Base-by-base conservation (phyloP, 1,284 basidiomycete species). In the Peniophora sp. region DNA sequence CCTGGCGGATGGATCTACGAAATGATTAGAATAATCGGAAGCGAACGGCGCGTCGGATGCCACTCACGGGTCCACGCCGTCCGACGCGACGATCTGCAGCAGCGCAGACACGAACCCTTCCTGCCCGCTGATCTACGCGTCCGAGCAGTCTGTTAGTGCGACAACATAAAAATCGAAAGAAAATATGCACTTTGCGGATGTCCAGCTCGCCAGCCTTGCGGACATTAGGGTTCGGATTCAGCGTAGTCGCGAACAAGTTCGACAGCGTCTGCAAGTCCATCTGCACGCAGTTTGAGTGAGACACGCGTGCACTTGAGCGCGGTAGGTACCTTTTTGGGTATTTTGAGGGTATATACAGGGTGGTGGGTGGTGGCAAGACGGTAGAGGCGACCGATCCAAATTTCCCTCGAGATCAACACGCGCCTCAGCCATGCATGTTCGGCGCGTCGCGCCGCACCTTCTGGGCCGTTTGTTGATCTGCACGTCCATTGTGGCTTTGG, bases 211-310 rank as follows among this genome's bases (percentile, higher is more conserved):
- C 85, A 37, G 85, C 72, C 60, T 88, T 89, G 57, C 90, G 84
- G 54, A 84, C 78, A 73, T 92, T 92, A 46, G 89, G 88, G 68
- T 92, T 85, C n/a, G 85, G 75, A 60, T 78, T 87, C 68, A 82
- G 84, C 14, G 88, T 90, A 39, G 84, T 83, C 11, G 85, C 75
- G 63, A 92, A 92, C 50, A 92, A 78, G 58, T 81, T 77, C 6
- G 85, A 84, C 51, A 92, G 73, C 20, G 79, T 76, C 63, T 86
- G 82, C 49, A 88, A 72, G 68, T 92, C 88, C 89, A 91, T 91
- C 52, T 32, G 27, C 6, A 12, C 27, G 27, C 5, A 6, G 27
- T 12, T 32, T 32, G 6, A 32, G 27, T 32, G 12, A 5, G 5
- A 6, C 12, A 32, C 27, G 27, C 27, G 27, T 32, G 12, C 27